Evolutionary conservation across 805 yeast species (phyloP).

Genomic region (Geotrichum ghanense): DNA sequence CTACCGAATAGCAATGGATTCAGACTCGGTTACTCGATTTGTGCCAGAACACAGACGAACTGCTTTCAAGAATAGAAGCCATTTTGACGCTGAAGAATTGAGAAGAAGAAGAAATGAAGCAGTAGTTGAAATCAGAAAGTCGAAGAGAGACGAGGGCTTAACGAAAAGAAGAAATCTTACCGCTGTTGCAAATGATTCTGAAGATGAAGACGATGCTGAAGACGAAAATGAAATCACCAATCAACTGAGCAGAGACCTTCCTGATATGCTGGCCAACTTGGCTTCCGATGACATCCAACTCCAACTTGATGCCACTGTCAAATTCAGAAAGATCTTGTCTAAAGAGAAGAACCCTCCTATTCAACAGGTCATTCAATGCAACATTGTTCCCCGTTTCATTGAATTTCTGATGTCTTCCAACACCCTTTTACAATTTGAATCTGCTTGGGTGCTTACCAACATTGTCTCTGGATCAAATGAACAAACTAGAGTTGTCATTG

Average conservation of each 20-base stretch:
- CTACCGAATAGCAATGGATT: constrained; percentile 11
- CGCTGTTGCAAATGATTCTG: constrained; percentile 26
- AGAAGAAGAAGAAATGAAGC: constrained; percentile 97
- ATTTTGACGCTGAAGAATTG: constrained; percentile 90
- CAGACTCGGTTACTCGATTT: constrained; percentile 36
- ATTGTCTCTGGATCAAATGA: constrained; percentile 89
- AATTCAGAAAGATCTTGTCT: constrained; percentile 85
- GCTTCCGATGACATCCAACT: constrained; percentile 62
- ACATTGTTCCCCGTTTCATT: constrained; percentile 87
- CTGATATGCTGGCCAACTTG: constrained; percentile 74
- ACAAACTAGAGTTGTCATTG: constrained; percentile 85
- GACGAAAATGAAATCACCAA: constrained; percentile 26
- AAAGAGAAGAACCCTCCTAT: constrained; percentile 96
- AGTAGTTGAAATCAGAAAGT: constrained; percentile 92
- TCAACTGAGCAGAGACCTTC: constrained; percentile 44
- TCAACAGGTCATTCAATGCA: constrained; percentile 81
- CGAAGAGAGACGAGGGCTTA: constrained; percentile 88
- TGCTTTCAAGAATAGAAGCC: constrained; percentile 85
- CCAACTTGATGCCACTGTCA: constrained; percentile 81
- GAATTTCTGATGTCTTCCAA: constrained; percentile 67
- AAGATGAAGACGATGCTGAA: constrained; percentile 42
- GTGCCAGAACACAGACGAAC: constrained; percentile 98
- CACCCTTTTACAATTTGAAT: constrained; percentile 87
- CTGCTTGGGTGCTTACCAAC: constrained; percentile 99
- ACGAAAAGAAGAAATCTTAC: constrained; percentile 83